These are phyloP conservation scores for Avena eriantha DNA, from an alignment of 176 grass and related monocot species.

Conservation along the genomic window DNA sequence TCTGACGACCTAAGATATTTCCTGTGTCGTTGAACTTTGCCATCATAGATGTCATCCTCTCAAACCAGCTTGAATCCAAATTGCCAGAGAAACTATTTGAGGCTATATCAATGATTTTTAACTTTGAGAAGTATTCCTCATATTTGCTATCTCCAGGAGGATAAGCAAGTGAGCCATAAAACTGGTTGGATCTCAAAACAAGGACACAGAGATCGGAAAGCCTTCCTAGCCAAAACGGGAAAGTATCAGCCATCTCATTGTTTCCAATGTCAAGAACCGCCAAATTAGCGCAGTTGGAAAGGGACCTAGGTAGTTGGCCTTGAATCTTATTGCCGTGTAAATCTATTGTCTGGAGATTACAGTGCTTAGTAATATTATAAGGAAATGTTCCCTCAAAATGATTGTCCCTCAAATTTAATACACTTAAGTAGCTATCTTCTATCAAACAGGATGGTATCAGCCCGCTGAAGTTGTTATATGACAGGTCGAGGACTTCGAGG, in stretches of 20 bases:
- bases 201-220: slow-evolving; percentile 33
- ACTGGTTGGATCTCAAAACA: slow-evolving; percentile 41
- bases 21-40: background rate
- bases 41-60: background rate
- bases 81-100: slow-evolving; percentile 45
- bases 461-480: slow-evolving; percentile 37
- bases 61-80: background rate
- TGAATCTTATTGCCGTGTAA: slow-evolving; percentile 21
- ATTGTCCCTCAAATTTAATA: slow-evolving; percentile 38
- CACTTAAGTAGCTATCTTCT: background rate
- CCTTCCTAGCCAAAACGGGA: slow-evolving; percentile 42
- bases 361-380: background rate
- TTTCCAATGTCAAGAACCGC: slow-evolving; percentile 45
- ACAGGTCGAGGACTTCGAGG: background rate
- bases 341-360: background rate
- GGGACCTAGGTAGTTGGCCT: slow-evolving; percentile 14
- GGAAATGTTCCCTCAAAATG: background rate
- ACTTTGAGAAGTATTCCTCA: background rate
- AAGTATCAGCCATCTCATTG: slow-evolving; percentile 34
- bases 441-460: slow-evolving; percentile 10
- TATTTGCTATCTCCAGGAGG: background rate
- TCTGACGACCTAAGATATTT: background rate
- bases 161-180: slow-evolving; percentile 32
- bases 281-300: background rate
- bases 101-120: slow-evolving; percentile 51